These are phyloP conservation scores for Arthrobotrys entomopaga DNA, from an alignment of 2,329 filamentous ascomycete genomes.

Conservation along the genomic window DNA sequence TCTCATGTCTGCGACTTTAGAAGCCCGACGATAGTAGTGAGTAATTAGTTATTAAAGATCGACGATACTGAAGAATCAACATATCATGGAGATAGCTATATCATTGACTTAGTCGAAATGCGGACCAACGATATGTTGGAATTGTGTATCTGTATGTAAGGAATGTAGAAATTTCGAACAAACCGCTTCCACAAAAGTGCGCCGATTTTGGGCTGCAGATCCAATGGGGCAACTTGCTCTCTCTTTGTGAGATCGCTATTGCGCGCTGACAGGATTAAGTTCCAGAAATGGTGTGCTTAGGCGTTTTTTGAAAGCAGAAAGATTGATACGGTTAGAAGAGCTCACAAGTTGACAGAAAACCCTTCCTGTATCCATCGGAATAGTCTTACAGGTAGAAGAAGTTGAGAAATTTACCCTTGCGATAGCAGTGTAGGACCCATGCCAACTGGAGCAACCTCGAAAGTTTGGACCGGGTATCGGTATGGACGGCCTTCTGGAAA, in stretches of 20 bases:
- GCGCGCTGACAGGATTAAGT: constrained; percentile 2
- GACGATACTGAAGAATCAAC: background rate
- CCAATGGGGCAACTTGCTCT: constrained; percentile 9
- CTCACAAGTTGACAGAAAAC: background rate
- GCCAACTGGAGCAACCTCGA: background rate
- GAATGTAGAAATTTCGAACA: background rate
- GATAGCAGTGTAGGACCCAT: background rate
- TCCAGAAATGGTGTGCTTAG: background rate
- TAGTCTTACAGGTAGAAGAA: background rate
- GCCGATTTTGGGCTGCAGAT: constrained; percentile 13
- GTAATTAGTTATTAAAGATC: constrained; percentile 14
- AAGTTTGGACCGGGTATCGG: background rate
- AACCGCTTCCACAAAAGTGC: constrained; percentile 7
- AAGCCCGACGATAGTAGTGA: constrained; percentile 25
- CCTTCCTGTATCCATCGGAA: background rate
- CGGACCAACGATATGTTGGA: background rate
- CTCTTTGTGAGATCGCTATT: constrained; percentile 20
- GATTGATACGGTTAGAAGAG: background rate
- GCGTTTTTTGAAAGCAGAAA: background rate
- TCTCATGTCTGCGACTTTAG: constrained; percentile 32
- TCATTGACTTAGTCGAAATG: background rate
- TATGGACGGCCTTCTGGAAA: background rate
- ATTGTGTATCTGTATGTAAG: background rate
- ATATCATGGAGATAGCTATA: background rate
- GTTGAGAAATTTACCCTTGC: background rate